A percentile compares a stretch with the other conserved stretches of the same genome.
phyloP scores from a whole-genome alignment of 2,329 filamentous ascomycete species.

The Colletotrichum plurivorum region DNA sequence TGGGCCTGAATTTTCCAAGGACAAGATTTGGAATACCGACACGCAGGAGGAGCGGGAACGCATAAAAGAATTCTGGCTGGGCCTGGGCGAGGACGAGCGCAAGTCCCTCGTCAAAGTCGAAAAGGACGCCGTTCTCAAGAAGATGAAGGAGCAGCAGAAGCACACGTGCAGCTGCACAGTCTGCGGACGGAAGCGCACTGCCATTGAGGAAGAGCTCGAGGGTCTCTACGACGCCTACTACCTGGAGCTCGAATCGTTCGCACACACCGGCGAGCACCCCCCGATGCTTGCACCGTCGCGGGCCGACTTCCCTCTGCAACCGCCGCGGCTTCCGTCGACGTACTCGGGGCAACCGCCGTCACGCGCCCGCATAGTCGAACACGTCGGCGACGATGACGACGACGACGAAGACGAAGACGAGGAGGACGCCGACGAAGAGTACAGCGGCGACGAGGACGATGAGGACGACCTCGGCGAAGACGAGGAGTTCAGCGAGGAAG shows the following conservation, averaged over 20 bases:
- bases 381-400: constrained; percentile 69
- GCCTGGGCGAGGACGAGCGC: constrained; percentile 92
- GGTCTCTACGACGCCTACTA: constrained; percentile 99
- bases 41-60: constrained; percentile 95
- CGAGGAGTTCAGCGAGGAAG: constrained; percentile 72
- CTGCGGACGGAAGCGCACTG: constrained; percentile 94
- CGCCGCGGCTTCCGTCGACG: constrained; percentile 70
- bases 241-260: constrained; percentile 97
- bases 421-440: constrained; percentile 70
- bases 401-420: constrained; percentile 51
- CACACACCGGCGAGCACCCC: constrained; percentile 82
- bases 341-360: constrained; percentile 79
- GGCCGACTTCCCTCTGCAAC: constrained; percentile 73
- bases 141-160: constrained; percentile 99
- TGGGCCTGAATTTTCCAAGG: constrained; percentile 71
- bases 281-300: constrained; percentile 78
- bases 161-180: constrained; percentile 99
- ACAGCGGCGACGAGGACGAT: constrained; percentile 59
- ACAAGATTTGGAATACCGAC: constrained; percentile 98
- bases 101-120: constrained; percentile 97
- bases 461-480: constrained; percentile 69
- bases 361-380: constrained; percentile 80
- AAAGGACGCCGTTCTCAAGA: constrained; percentile 96
- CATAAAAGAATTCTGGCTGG: constrained; percentile 98
- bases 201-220: constrained; percentile 98